Evolutionary conservation across 106 monocot species (phyloP), one percentile per base, ranked within the genome.

Genomic region (Dendrobium officinale): DNA sequence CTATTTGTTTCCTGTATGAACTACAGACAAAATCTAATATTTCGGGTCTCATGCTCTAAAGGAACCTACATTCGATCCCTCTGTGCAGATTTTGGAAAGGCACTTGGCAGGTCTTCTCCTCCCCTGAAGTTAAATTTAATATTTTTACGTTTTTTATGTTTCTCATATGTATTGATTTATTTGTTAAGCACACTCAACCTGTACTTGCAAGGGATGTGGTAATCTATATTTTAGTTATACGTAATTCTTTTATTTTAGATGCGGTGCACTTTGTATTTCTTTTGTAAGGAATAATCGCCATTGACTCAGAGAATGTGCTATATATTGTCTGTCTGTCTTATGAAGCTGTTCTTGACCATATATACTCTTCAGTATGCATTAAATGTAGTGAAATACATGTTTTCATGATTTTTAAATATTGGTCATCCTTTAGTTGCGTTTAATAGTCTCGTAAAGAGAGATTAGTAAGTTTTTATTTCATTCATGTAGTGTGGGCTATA

Each of bases 61-160:
- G 99, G 99, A 78, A 93, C 95, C 77, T 99, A 99, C 83, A 91
- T 99, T 81, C 88, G 99, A 64, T 95, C 99, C 72, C 95, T 99
- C 54, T 99, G 99, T 88, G 95, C 99, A 58, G 99, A 99, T 85
- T 85, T 99, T 74, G 99, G 99, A 67, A 99, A 95, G 81, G 86
- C 95, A 72, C 95, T 99, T 84, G 95, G 95, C 68, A 99, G 95
- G 98, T 99, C 83, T 78, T 20, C 18, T 67, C 2, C 10, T 27
- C 2, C 74, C 24, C 55, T 42, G 22, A 66, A 45, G 75, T 48
- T 10, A 47, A 10, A 44, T 75, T 48, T 74, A 15, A 8, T 44
- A 8, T 74, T 74, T 74, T 42, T 42, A 9, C 73, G 13, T 17
- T 16, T 73, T 73, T 7, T 18, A 4, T 73, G 41, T 42, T 42